These are phyloP conservation scores for Aureobasidium uvarum DNA, from an alignment of 2,329 filamentous ascomycete species.

Conservation along the genomic window DNA sequence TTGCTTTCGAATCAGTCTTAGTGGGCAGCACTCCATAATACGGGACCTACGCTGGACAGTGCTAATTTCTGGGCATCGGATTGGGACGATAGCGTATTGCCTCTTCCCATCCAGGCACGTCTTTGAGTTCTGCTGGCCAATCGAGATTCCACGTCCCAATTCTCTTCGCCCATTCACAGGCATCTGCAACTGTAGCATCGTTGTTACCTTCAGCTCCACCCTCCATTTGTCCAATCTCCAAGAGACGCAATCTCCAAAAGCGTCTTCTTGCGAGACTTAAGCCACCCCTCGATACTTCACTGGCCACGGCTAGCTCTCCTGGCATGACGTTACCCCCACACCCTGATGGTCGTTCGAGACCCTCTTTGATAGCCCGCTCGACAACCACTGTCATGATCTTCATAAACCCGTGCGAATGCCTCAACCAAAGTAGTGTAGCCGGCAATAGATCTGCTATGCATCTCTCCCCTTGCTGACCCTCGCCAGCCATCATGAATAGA, in stretches of 20 bases:
- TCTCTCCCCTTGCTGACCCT: not conserved
- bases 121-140: not conserved
- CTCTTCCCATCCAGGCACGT: not conserved
- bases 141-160: not conserved
- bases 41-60: no score
- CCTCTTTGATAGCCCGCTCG: not conserved
- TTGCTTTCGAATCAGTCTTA: no score
- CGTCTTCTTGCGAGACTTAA: not conserved
- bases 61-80: no score
- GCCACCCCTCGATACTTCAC: not conserved
- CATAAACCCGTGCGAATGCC: not conserved
- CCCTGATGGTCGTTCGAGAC: not conserved
- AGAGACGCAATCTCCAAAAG: not conserved
- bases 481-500: not conserved
- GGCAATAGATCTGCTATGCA: not conserved
- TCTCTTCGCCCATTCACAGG: not conserved
- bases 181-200: not conserved
- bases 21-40: no score
- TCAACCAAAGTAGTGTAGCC: not conserved
- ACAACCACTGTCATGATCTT: not conserved
- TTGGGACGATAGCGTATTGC: not conserved
- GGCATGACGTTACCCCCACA: not conserved
- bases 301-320: not conserved
- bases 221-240: not conserved
- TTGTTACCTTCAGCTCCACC: not conserved